Conservation (phyloP, 306 rosid genomes). For the Spatholobus suberectus region DNA sequence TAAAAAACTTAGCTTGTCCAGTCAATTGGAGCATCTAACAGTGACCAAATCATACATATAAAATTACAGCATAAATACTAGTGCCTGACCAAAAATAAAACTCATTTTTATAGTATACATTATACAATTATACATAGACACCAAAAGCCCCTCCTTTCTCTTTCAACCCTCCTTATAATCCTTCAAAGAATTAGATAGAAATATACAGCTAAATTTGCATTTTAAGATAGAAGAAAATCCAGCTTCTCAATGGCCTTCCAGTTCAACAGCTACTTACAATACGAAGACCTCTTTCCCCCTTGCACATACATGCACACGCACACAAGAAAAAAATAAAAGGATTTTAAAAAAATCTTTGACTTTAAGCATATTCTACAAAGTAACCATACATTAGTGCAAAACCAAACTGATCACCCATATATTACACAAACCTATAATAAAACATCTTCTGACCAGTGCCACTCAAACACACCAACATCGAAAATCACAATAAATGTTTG, state of each 20-base stretch:
- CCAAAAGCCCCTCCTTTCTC: conserved; percentile 15
- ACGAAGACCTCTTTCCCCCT: not conserved
- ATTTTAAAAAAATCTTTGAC: not conserved
- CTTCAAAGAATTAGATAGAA: conserved; percentile 26
- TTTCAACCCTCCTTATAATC: conserved; percentile 26
- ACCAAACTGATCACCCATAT: not conserved
- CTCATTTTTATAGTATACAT: not conserved
- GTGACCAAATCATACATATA: conserved; percentile 17
- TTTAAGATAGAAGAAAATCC: conserved; percentile 21
- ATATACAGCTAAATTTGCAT: conserved; percentile 16
- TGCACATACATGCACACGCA: not conserved
- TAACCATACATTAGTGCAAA: conserved; percentile 1
- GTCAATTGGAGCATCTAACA: conserved; percentile 19
- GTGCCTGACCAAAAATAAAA: conserved; percentile 25
- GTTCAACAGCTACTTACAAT: conserved; percentile 1
- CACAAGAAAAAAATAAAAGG: not conserved
- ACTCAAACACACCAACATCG: conserved; percentile 15
- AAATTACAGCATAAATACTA: conserved; percentile 22
- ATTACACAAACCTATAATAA: not conserved
- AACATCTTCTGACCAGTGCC: not conserved
- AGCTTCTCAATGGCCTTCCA: not conserved
- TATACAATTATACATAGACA: not conserved
- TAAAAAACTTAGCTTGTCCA: conserved; percentile 12
- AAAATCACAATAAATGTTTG: conserved; percentile 4
- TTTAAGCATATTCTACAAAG: conserved; percentile 9